phyloP scores from a whole-genome alignment of 2,329 filamentous ascomycete species.

The Sphaerulina musiva region DNA sequence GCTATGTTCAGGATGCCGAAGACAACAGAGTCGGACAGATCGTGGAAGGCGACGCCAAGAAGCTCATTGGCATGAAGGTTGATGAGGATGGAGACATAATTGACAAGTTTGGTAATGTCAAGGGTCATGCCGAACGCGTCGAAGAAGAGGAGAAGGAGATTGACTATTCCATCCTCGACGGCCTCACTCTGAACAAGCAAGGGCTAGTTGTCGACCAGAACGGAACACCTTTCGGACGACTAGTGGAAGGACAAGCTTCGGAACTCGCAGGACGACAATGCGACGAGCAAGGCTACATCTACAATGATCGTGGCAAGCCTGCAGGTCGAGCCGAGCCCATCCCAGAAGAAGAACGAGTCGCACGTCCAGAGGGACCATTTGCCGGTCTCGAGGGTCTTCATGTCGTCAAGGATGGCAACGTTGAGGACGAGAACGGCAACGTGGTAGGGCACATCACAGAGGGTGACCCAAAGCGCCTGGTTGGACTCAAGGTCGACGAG shows the following conservation, averaged over 20 bases:
- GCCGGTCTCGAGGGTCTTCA: conserved; percentile 59
- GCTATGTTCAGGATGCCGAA: conserved; percentile 69
- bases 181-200: conserved; percentile 52
- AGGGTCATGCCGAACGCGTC: conserved; percentile 54
- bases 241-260: conserved; percentile 52
- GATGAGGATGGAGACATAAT: conserved; percentile 59
- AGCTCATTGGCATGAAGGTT: conserved; percentile 52
- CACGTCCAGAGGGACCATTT: conserved; percentile 59
- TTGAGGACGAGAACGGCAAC: conserved; percentile 72
- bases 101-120: conserved; percentile 56
- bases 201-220: conserved; percentile 50
- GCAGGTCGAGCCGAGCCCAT: conserved; percentile 54
- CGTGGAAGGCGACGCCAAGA: conserved; percentile 54
- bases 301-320: conserved; percentile 51
- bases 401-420: conserved; percentile 62
- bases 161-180: conserved; percentile 50
- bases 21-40: conserved; percentile 58
- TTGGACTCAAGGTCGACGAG: conserved; percentile 68
- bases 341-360: conserved; percentile 51
- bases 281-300: conserved; percentile 51
- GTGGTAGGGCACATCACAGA: conserved; percentile 65
- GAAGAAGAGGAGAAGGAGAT: conserved; percentile 37
- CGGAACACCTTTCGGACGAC: conserved; percentile 50
- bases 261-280: conserved; percentile 52
- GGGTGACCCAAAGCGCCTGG: conserved; percentile 65